Percentiles rank a stretch among this genome's conserved stretches.
Evolutionary conservation across 2,329 filamentous ascomycete genomes (phyloP).

Genomic region (Akanthomyces lecanii): DNA sequence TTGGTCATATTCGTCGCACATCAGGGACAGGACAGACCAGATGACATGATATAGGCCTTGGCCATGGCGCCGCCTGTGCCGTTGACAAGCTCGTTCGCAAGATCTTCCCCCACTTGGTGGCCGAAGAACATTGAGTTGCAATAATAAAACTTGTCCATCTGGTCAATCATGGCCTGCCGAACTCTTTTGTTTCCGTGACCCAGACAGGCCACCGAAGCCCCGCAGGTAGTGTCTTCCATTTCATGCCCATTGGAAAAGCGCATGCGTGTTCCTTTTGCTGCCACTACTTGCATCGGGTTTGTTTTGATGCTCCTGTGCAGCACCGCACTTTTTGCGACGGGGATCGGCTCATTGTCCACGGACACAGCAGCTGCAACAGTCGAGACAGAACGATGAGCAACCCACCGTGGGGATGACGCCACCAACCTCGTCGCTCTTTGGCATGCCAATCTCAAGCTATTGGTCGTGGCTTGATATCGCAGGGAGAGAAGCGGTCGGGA

Average conservation of each 20-base stretch:
- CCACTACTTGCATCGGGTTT: constrained; percentile 33
- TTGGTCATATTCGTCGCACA: not conserved
- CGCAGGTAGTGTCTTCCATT: constrained; percentile 13
- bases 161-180: constrained; percentile 37
- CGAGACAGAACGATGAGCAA: not conserved
- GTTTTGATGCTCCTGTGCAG: constrained; percentile 12
- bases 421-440: not conserved
- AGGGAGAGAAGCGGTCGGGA: not conserved
- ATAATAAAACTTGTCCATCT: constrained; percentile 17
- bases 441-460: not conserved
- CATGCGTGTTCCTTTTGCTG: constrained; percentile 32
- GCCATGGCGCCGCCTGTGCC: constrained; percentile 32
- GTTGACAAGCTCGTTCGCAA: constrained; percentile 25
- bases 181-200: constrained; percentile 12
- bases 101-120: constrained; percentile 21
- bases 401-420: no score
- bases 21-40: constrained; percentile 25
- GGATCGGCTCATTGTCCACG: not conserved
- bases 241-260: constrained; percentile 3
- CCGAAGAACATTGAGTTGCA: constrained; percentile 23
- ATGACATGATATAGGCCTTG: constrained; percentile 32
- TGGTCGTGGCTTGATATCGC: not conserved
- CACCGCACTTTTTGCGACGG: not conserved
- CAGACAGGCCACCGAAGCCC: constrained; percentile 12
- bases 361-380: not conserved